Evolutionary conservation across 106 monocot species (phyloP).

Genomic region (Acorus gramineus): DNA sequence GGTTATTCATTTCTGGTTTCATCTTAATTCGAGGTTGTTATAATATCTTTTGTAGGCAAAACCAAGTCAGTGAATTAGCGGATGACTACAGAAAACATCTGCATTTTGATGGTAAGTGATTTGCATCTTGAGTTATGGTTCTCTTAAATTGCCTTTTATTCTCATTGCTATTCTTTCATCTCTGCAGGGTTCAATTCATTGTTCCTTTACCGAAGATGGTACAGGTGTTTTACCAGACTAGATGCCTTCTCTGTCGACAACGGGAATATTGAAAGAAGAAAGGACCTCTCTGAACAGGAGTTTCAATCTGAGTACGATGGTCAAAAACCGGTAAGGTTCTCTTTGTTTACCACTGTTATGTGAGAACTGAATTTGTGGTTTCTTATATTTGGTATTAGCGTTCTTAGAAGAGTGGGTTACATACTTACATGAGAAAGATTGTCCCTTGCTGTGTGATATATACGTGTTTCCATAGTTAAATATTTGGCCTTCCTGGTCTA

Average conservation of each 20-base stretch:
- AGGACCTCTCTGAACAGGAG: conserved; percentile 38
- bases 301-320: conserved; percentile 55
- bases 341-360: background rate
- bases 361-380: background rate
- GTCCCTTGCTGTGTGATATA: no score
- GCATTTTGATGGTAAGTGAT: conserved; percentile 65
- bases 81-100: conserved; percentile 21
- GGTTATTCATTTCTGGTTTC: background rate
- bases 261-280: conserved; percentile 56
- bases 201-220: conserved; percentile 87
- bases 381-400: no score
- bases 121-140: background rate
- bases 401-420: no score
- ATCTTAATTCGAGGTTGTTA: background rate
- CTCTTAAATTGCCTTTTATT: background rate
- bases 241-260: conserved; percentile 43
- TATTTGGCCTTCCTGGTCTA: no score
- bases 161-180: conserved; percentile 3
- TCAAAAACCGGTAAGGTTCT: conserved; percentile 51
- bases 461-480: no score
- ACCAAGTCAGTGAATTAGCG: conserved; percentile 19
- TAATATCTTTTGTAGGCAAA: conserved; percentile 41
- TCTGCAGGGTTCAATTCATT: conserved; percentile 79
- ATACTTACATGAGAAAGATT: no score
- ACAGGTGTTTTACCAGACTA: conserved; percentile 73